Base-by-base conservation (phyloP, 73 alveolate species). In the Blepharisma stoltei region DNA sequence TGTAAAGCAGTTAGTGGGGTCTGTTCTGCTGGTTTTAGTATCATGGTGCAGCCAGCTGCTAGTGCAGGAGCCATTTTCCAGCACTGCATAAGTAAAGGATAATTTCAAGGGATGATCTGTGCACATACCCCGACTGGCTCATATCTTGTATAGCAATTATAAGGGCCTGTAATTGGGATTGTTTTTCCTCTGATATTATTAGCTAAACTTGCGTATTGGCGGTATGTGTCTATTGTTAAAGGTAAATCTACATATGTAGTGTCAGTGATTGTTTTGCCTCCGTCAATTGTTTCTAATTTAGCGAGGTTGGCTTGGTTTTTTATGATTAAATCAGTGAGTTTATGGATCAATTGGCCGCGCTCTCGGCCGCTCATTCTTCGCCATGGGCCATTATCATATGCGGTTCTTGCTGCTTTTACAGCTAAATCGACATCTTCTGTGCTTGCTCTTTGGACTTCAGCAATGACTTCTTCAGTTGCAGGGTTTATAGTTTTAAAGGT, bases 51-150 rank as follows among this genome's bases (percentile, higher is more conserved):
- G 7, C 99, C 99, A 49, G 98, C 91, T n/a, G 97, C 97, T 43
- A 93, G 83, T 9, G 95, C 98, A 60, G 67, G 91, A 92, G 50
- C 93, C 92, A 55, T 85, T 92, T 67, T 55, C 53, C 93, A 91
- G 38, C 92, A 88, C n/a, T 83, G 84, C 97, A 93, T 93, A 27
- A 82, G 82, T 54, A 93, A 85, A 41, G 98, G 98, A 77, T 85
- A 91, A 86, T 93, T 93, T 97, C 98, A 93, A 46, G 98, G 98
- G 46, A 92, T 90, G 80, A 93, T 86, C 71, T 84, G 90, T 50
- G 91, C 98, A 50, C 70, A 92, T 2, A 93, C 98, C 66, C 97
- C 98, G 52, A 90, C 88, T 25, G 96, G 97, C 65, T 93, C 97
- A 46, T 73, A 67, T 55, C 88, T 71, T 1, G 92, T 84, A 78